Base-by-base conservation (phyloP, 2,329 filamentous ascomycete species). In the Aphanocladium album region DNA sequence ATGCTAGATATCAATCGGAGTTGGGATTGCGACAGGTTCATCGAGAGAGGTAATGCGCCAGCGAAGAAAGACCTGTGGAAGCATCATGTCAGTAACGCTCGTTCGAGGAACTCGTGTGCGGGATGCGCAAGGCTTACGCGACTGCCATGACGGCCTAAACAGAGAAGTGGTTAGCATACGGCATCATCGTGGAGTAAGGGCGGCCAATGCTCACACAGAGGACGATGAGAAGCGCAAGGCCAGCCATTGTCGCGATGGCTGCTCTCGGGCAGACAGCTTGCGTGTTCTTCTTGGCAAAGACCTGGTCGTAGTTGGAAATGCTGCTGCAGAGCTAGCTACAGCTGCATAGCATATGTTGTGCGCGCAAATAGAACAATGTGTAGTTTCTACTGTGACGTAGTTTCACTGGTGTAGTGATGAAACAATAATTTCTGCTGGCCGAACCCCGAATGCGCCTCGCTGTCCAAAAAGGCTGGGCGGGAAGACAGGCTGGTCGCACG, bases 1-100 rank as follows among this genome's bases (percentile, higher is more conserved):
- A 98, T 85, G 61, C 92, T 93, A 23, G 93, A 96, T 71, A 98
- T 90, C 54, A 96, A 79, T 70, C 93, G 89, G 61, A 98, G 79
- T 74, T 96, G 91, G 47, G 91, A 90, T 62, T 89, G 87, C 33
- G 93, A 93, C 27, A 99, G 83, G 61, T 88, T 85, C 80, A 99
- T 90, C 61, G 91, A 93, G 55, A 99, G 81, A 41, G 95, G 95
- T 65, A 99, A 80, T 67, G 91, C 89, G 75, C 95, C 95, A 67
- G 93, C 93, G 60, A 96, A 83, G 74, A 98, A 97, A 62, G 95
- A 98, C 69, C 93, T 97, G 72, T 67, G 60, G 23, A 49, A 62
- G 51, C 46, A 60, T 60, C 58, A 67, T 62, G 53, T 62, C 21
- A 53, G 62, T 43, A 45, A 68, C 62, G 16, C 11, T 21, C 23